Evolutionary conservation across 2,329 filamentous ascomycete genomes (phyloP), one percentile per base, ranked within the genome.

Genomic region (Trichothecium sympodiale): DNA sequence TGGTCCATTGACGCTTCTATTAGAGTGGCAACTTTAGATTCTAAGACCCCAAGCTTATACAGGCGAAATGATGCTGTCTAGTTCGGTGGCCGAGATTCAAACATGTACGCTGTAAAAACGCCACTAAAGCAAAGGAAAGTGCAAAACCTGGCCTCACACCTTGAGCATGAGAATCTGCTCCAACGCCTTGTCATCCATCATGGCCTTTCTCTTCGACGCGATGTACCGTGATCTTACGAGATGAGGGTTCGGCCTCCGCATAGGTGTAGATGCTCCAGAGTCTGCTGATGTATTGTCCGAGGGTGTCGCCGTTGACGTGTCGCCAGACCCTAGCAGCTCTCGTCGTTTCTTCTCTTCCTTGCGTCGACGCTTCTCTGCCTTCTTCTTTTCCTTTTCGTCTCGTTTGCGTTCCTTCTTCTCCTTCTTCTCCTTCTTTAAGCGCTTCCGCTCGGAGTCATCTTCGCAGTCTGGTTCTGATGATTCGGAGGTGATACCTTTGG

Each of bases 151-250:
- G 39, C 16, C n/a, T 25, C 20, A 25, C 36, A 16, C 31, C 41
- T 81, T 81, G 39, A 82, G 67, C 78, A 82, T 82, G 46, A 82
- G 78, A 50, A 83, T 83, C 74, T 78, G 43, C 12, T 88, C 89
- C 51, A 96, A 60, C 12, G 87, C 84, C 51, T 81, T 77, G 33
- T 79, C 71, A 56, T 95, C 83, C 63, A 86, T 72, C 39, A 87
- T 73, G 3, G 88, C 87, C 63, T 80, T 75, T 49, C 77, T 79
- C 66, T 96, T 96, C 48, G 91, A 84, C 38, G 81, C 81, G 50
- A 96, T 94, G 57, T 88, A 85, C 41, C 85, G 72, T 46, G 83
- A 77, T 43, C 89, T 69, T 32, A 88, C 76, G 37, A 82, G 73
- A 54, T 88, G 33, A 18, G 28, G 14, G 20, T 83, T 43, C 86